Evolutionary conservation across 441 rosid species (phyloP), one percentile per base, ranked within the genome.

Genomic region (Gossypium davidsonii): DNA sequence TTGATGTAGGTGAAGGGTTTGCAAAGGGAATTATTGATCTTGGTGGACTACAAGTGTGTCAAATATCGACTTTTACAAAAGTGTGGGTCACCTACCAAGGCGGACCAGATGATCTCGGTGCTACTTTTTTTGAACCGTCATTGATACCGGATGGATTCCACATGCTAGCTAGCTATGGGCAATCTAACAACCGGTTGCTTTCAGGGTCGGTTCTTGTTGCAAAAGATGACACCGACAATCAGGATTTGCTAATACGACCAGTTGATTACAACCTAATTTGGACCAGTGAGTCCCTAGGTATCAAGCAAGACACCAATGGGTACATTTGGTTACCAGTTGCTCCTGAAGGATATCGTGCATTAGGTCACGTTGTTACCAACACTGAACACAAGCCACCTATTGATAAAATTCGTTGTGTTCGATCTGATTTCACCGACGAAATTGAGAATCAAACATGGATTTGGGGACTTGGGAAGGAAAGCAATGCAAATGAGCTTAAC

Each of bases 91-190:
- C 84, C 8, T 76, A 81, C 1, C 89, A 91, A 78, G 96, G 96
- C 0, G 98, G 97, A 48, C 92, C 88, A 7, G 84, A 83, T 69
- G 87, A 91, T 67, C 79, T 81, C 3, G 97, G 98, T 0, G 92
- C 96, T n/a, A 81, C 94, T 4, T 89, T 93, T 81, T 91, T 81
- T 25, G 97, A 91, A 23, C 97, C 97, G 4, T 74, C 91, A 0
- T 74, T 57, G 56, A 21, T 89, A 49, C 85, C 88, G 0, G 57
- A 63, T 8, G 97, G 91, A 8, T 94, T 79, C 83, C 79, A 72
- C n/a, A 82, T 84, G 81, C 80, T 94, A 12, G 97, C 96, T 1
- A 79, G 81, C 69, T 89, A 89, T 46, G 85, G 82, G 60, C 97
- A 94, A 64, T 87, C 96, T 52, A 91, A 90, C 80, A 86, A 88